These are phyloP conservation scores for Davidsoniella australis DNA, from an alignment of 2,329 filamentous ascomycete genomes.

Conservation along the genomic window DNA sequence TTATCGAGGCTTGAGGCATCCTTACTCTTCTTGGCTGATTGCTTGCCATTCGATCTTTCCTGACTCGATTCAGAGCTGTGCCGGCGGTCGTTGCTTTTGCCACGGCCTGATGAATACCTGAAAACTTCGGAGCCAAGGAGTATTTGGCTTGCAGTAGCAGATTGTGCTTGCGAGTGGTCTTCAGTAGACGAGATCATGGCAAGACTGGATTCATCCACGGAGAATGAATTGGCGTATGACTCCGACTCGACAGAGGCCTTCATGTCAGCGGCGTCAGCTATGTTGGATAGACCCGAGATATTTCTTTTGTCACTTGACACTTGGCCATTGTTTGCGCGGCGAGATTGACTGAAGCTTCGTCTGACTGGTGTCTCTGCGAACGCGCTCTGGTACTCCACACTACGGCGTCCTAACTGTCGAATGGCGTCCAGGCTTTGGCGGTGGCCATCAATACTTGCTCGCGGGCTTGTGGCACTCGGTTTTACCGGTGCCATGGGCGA, in stretches of 20 bases:
- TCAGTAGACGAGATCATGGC: slow-evolving; percentile 54
- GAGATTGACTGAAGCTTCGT: slow-evolving; percentile 47
- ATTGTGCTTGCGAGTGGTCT: slow-evolving; percentile 40
- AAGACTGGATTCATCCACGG: slow-evolving; percentile 52
- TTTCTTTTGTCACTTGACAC: slow-evolving; percentile 25
- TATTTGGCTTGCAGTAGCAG: slow-evolving; percentile 58
- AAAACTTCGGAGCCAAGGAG: slow-evolving; percentile 78
- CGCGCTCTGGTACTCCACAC: slow-evolving; percentile 32
- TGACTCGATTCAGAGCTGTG: not conserved
- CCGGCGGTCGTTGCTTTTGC: not conserved
- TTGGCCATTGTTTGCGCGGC: slow-evolving; percentile 33
- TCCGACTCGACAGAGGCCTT: slow-evolving; percentile 43
- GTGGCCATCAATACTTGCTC: slow-evolving; percentile 34
- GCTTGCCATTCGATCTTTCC: not conserved
- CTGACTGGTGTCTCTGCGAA: slow-evolving; percentile 27
- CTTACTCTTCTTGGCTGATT: slow-evolving; percentile 5
- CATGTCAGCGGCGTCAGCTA: slow-evolving; percentile 30
- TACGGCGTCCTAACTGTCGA: slow-evolving; percentile 30
- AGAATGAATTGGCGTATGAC: slow-evolving; percentile 47
- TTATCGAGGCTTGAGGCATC: slow-evolving; percentile 12
- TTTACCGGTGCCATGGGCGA: slow-evolving; percentile 30
- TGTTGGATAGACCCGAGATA: not conserved
- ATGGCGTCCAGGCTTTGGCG: slow-evolving; percentile 38
- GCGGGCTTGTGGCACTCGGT: slow-evolving; percentile 32
- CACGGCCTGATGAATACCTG: slow-evolving; percentile 17